These are phyloP conservation scores for Wickerhamomyces silvicola DNA, from an alignment of 805 yeast species.

Conservation along the genomic window DNA sequence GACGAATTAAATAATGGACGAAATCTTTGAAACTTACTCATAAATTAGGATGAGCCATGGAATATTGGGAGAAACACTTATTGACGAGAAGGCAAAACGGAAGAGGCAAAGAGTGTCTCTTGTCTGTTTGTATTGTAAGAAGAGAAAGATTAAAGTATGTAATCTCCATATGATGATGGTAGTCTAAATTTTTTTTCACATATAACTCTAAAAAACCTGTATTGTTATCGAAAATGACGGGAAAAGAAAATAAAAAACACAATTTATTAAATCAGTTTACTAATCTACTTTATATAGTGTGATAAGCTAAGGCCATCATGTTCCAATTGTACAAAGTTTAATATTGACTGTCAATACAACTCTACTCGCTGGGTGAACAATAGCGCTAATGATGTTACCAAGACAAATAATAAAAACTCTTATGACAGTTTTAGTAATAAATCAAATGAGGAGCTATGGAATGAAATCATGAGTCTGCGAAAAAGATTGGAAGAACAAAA, in stretches of 20 bases:
- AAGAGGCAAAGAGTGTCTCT: constrained; percentile 27
- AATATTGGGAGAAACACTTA: too few relatives aligned
- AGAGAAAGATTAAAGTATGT: constrained; percentile 20
- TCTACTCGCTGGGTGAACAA: neutral
- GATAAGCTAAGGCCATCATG: constrained; percentile 15
- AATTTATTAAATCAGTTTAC: neutral
- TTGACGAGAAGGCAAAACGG: neutral
- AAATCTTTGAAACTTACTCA: too few relatives aligned
- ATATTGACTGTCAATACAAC: constrained; percentile 11
- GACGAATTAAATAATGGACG: too few relatives aligned
- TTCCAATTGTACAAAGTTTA: constrained; percentile 19
- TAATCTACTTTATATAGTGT: constrained; percentile 3
- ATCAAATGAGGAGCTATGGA: constrained; percentile 3
- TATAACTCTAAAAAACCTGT: too few relatives aligned
- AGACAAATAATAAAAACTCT: constrained; percentile 5
- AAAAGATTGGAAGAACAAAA: neutral
- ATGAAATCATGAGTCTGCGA: neutral
- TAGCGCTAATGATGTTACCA: constrained; percentile 1
- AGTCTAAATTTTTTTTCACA: neutral
- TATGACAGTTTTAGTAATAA: constrained; percentile 1
- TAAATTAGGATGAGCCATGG: too few relatives aligned
- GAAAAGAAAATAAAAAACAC: neutral
- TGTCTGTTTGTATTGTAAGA: constrained; percentile 28
- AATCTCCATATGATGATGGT: too few relatives aligned
- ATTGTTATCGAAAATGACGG: too few relatives aligned